Evolutionary conservation across 345 rosid genomes (phyloP).

Genomic region (Syzygium aromaticum): DNA sequence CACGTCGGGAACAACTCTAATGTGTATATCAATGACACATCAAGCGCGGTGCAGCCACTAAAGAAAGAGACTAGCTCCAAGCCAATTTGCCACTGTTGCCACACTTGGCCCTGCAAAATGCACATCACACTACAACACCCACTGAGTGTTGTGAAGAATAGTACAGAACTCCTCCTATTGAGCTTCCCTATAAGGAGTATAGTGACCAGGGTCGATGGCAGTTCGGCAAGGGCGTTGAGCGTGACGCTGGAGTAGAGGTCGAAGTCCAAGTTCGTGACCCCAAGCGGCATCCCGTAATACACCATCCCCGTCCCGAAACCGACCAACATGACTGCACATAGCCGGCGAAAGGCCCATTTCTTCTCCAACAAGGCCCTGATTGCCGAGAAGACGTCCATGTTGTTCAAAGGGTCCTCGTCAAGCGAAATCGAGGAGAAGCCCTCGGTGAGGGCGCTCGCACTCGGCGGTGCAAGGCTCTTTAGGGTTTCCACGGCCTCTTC

Average conservation of each 20-base stretch:
- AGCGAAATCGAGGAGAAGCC: slow-evolving; percentile 22
- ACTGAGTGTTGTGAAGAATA: slow-evolving; percentile 28
- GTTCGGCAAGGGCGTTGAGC: slow-evolving; percentile 54
- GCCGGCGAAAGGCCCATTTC: slow-evolving; percentile 42
- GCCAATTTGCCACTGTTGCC: slow-evolving; percentile 25
- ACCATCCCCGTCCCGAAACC: slow-evolving; percentile 62
- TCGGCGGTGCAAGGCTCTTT: slow-evolving; percentile 23
- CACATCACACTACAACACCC: slow-evolving; percentile 36
- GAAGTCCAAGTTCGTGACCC: slow-evolving; percentile 37
- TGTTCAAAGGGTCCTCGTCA: slow-evolving; percentile 9
- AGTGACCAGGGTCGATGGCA: slow-evolving; percentile 43
- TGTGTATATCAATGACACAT: slow-evolving; percentile 26
- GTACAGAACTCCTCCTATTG: slow-evolving; percentile 29
- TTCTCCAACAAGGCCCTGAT: slow-evolving; percentile 30
- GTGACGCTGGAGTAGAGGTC: slow-evolving; percentile 54
- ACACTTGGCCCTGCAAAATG: slow-evolving; percentile 12
- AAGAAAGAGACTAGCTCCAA: slow-evolving; percentile 52
- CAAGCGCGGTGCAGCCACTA: slow-evolving; percentile 40
- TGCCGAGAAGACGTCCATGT: slow-evolving; percentile 32
- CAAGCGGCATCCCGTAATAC: slow-evolving; percentile 70
- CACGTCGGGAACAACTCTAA: slow-evolving; percentile 45
- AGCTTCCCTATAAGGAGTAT: slow-evolving; percentile 32
- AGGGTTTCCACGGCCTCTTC: slow-evolving; percentile 47
- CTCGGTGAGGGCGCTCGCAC: not conserved
- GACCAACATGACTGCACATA: slow-evolving; percentile 21